These are phyloP conservation scores for Salix brachista DNA, from an alignment of 345 rosid species.

Conservation along the genomic window DNA sequence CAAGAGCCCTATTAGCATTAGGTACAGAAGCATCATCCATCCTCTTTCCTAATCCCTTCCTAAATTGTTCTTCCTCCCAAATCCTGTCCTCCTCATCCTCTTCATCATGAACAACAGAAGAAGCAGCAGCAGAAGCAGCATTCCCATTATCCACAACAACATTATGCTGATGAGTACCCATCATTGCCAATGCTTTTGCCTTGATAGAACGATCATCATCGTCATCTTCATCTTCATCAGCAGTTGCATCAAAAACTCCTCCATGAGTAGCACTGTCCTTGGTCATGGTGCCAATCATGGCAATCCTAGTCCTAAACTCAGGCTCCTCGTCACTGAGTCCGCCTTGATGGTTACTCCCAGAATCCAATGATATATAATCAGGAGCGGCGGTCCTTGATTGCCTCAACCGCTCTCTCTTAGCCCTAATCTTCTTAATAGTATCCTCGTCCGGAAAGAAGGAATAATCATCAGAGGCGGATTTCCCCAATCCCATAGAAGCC, in stretches of 20 bases:
- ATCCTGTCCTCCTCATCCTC: slow-evolving; percentile 84
- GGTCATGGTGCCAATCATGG: slow-evolving; percentile 49
- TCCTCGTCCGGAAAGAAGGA: slow-evolving; percentile 43
- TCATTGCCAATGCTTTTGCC: neutral
- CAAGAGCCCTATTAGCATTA: slow-evolving; percentile 23
- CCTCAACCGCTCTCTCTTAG: slow-evolving; percentile 60
- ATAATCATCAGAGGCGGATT: slow-evolving; percentile 20
- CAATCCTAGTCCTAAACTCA: slow-evolving; percentile 54
- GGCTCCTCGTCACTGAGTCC: slow-evolving; percentile 81
- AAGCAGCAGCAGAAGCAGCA: neutral
- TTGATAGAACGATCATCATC: slow-evolving; percentile 16
- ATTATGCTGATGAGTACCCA: neutral
- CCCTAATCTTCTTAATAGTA: slow-evolving; percentile 57
- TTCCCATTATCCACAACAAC: neutral
- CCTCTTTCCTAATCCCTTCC: slow-evolving; percentile 87
- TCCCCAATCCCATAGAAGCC: slow-evolving; percentile 30
- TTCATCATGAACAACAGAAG: slow-evolving; percentile 24
- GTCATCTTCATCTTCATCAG: slow-evolving; percentile 4
- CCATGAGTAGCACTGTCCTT: slow-evolving; percentile 31
- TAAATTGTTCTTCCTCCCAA: slow-evolving; percentile 92
- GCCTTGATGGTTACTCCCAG: slow-evolving; percentile 47
- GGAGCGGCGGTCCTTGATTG: slow-evolving; percentile 59
- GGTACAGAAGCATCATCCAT: slow-evolving; percentile 51
- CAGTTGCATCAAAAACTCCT: slow-evolving; percentile 71
- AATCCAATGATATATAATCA: slow-evolving; percentile 72